These are phyloP conservation scores for Geum urbanum DNA, from an alignment of 306 rosid species.

Conservation along the genomic window DNA sequence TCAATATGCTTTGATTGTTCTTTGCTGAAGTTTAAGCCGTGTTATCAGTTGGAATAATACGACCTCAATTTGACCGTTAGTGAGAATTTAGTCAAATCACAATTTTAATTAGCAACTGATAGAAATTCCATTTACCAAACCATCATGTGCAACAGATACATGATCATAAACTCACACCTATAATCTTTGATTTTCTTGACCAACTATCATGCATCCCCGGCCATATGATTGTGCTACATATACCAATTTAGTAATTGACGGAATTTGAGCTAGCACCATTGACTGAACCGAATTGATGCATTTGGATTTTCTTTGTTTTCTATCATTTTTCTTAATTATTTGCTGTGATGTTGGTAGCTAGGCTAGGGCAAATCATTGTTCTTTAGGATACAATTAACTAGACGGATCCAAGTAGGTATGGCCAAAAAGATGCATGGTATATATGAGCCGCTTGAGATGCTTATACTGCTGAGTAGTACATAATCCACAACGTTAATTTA, in stretches of 20 bases:
- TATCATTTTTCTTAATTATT: neutral
- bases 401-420: neutral
- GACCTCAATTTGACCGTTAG: constrained; percentile 32
- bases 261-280: neutral
- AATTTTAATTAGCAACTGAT: neutral
- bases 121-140: constrained; percentile 29
- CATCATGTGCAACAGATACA: constrained; percentile 46
- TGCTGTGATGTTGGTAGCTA: neutral
- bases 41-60: constrained; percentile 25
- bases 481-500: neutral
- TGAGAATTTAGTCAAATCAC: constrained; percentile 26
- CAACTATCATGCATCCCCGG: constrained; percentile 4
- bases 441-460: neutral
- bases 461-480: neutral
- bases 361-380: neutral
- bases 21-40: too few species aligned
- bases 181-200: constrained; percentile 29
- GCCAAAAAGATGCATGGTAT: neutral
- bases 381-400: neutral
- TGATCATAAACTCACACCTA: constrained; percentile 16
- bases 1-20: too few species aligned
- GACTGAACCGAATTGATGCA: neutral
- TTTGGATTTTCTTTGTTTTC: neutral
- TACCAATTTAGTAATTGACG: neutral
- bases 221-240: constrained; percentile 15